Conservation (phyloP, 164 flowering plant genomes). For the Protea cynaroides region DNA sequence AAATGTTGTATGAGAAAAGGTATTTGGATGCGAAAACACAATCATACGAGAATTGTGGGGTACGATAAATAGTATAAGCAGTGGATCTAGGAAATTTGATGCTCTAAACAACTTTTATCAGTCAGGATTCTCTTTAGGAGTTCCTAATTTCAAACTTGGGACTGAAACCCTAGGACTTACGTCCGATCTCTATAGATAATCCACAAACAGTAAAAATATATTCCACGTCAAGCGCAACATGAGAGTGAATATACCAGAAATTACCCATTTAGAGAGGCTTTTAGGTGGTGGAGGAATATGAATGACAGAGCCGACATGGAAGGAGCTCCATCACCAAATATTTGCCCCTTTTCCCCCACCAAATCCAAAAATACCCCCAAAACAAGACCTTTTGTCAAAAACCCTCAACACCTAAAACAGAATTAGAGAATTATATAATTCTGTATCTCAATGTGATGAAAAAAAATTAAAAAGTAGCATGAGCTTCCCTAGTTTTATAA, state of each 20-base stretch:
- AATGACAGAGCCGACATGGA: conserved; percentile 31
- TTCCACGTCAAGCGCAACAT: conserved; percentile 1
- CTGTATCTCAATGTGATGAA: background rate
- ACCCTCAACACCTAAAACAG: conserved; percentile 8
- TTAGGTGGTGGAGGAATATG: conserved; percentile 19
- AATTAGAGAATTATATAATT: too few relatives aligned
- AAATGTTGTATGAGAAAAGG: too few relatives aligned
- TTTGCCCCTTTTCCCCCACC: conserved; percentile 21
- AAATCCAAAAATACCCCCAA: conserved; percentile 29
- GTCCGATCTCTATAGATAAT: conserved; percentile 7
- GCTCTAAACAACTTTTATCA: background rate
- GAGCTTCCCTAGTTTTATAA: conserved; percentile 12
- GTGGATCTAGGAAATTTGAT: conserved; percentile 2
- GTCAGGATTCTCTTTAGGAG: background rate
- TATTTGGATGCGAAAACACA: too few relatives aligned
- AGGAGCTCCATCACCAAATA: conserved; percentile 20
- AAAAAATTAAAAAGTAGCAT: conserved; percentile 5
- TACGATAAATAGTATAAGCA: background rate
- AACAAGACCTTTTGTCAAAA: conserved; percentile 24
- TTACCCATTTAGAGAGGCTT: conserved; percentile 16
- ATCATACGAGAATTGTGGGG: too few relatives aligned
- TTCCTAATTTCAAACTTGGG: background rate
- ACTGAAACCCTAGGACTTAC: conserved; percentile 28
- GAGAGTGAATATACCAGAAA: background rate
- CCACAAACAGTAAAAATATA: conserved; percentile 4